Evolutionary conservation across 352 stramenopile genomes (phyloP).

Genomic region (Pythium rhizo-oryzae): DNA sequence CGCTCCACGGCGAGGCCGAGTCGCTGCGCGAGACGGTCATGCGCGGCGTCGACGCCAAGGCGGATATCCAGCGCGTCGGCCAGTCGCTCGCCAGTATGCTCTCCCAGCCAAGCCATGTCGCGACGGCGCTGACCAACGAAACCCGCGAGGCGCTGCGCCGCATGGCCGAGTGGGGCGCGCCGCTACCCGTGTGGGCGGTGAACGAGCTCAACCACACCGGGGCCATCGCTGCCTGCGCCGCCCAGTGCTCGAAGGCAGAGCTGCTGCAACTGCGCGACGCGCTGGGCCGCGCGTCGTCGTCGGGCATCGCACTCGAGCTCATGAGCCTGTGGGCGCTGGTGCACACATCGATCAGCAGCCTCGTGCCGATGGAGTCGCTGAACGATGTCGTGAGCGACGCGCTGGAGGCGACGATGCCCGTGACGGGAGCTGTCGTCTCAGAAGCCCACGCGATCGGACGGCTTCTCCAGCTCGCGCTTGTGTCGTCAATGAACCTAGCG

Average conservation of each 20-base stretch:
- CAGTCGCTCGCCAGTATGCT: conserved; percentile 7
- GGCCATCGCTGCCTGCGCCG: conserved; percentile 5
- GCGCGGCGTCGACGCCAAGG: conserved; percentile 8
- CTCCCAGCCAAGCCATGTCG: background rate
- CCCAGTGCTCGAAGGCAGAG: conserved; percentile 9
- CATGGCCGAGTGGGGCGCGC: conserved; percentile 15
- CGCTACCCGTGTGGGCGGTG: background rate
- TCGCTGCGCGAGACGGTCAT: conserved; percentile 12
- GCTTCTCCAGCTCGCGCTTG: conserved; percentile 28
- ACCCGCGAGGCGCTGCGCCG: conserved; percentile 15
- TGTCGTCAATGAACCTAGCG: conserved; percentile 29
- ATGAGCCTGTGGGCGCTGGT: conserved; percentile 37
- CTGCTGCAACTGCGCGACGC: conserved; percentile 32
- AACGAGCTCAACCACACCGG: conserved; percentile 5
- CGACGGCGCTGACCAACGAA: background rate
- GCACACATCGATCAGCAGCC: conserved; percentile 30
- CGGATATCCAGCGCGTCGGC: conserved; percentile 12
- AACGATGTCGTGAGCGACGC: conserved; percentile 4
- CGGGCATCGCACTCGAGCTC: conserved; percentile 27
- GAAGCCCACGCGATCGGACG: conserved; percentile 29
- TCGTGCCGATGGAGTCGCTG: conserved; percentile 26
- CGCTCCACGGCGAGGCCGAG: conserved; percentile 7
- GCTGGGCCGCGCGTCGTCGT: conserved; percentile 25
- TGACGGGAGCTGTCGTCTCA: conserved; percentile 10
- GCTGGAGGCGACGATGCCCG: background rate